These are phyloP conservation scores for Podaxis sp. DNA, from an alignment of 768 basidiomycete species.

Conservation along the genomic window DNA sequence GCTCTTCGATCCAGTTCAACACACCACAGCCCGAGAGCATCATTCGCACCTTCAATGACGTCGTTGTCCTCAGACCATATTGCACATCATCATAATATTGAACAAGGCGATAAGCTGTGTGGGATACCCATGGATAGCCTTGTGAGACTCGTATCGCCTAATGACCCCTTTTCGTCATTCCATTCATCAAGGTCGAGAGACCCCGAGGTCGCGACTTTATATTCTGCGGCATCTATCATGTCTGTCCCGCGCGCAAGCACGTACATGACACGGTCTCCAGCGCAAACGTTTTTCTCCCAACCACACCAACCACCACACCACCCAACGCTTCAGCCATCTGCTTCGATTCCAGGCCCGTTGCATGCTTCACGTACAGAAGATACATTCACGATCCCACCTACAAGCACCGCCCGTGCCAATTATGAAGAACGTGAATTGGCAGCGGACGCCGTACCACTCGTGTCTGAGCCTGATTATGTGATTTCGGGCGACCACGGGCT, in stretches of 20 bases:
- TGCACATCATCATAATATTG: slow-evolving; percentile 1
- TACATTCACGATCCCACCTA: slow-evolving; percentile 32
- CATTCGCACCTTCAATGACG: slow-evolving; percentile 33
- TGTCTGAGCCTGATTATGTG: slow-evolving; percentile 59
- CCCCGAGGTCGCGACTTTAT: slow-evolving; percentile 81
- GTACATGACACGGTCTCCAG: slow-evolving; percentile 25
- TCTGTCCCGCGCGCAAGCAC: slow-evolving; percentile 43
- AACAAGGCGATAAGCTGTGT: slow-evolving; percentile 36
- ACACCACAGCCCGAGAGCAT: slow-evolving; percentile 24
- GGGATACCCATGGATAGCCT: slow-evolving; percentile 73
- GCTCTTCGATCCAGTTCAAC: slow-evolving; percentile 31
- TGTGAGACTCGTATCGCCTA: slow-evolving; percentile 66
- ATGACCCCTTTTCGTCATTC: slow-evolving; percentile 55
- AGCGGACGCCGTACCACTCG: slow-evolving; percentile 65
- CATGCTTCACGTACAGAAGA: slow-evolving; percentile 38
- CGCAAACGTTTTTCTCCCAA: slow-evolving; percentile 26
- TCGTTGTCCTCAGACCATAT: slow-evolving; percentile 34
- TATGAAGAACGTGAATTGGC: slow-evolving; percentile 81
- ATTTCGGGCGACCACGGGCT: slow-evolving; percentile 81
- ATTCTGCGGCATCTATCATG: slow-evolving; percentile 81
- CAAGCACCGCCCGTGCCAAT: slow-evolving; percentile 43
- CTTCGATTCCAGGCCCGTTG: slow-evolving; percentile 20
- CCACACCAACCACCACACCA: neutral
- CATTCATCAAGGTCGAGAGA: slow-evolving; percentile 48
- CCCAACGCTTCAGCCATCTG: neutral